phyloP scores from a whole-genome alignment of 1,284 basidiomycete genomes.

The Ceratobasidium sp. region DNA sequence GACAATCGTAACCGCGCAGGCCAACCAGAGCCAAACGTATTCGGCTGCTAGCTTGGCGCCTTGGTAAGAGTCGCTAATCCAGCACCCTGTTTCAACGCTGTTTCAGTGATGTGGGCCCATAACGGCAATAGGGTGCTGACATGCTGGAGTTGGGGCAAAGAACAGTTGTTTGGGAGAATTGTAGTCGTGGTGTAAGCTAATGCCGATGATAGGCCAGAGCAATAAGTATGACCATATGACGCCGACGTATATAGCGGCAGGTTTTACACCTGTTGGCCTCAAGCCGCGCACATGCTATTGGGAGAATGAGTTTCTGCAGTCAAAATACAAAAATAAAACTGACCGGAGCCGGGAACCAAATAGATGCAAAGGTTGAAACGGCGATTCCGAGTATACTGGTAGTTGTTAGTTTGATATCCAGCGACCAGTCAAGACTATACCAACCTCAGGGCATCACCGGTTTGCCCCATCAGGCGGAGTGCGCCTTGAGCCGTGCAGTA shows the following conservation, averaged over 20 bases:
- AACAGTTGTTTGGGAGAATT: neutral
- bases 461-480: slow-evolving; percentile 17
- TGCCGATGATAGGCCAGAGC: slow-evolving; percentile 8
- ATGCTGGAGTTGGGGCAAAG: slow-evolving; percentile 19
- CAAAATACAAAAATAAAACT: neutral
- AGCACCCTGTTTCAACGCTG: slow-evolving; percentile 7
- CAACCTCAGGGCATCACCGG: slow-evolving; percentile 12
- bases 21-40: slow-evolving; percentile 22
- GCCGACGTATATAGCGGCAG: slow-evolving; percentile 9
- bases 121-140: neutral
- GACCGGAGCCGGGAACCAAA: slow-evolving; percentile 15
- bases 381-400: slow-evolving; percentile 7
- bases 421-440: neutral
- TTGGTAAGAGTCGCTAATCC: slow-evolving; percentile 21
- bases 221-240: slow-evolving; percentile 1
- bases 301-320: neutral
- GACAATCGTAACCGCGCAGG: slow-evolving; percentile 11
- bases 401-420: neutral
- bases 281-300: neutral
- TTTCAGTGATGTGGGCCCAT: slow-evolving; percentile 3
- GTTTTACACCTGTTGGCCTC: neutral
- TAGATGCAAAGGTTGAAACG: slow-evolving; percentile 4
- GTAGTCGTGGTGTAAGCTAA: neutral
- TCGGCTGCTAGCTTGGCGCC: slow-evolving; percentile 17
- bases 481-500: slow-evolving; percentile 23